Base-by-base conservation (phyloP, 208 protist genomes). In the Wallacemonas sp. region DNA sequence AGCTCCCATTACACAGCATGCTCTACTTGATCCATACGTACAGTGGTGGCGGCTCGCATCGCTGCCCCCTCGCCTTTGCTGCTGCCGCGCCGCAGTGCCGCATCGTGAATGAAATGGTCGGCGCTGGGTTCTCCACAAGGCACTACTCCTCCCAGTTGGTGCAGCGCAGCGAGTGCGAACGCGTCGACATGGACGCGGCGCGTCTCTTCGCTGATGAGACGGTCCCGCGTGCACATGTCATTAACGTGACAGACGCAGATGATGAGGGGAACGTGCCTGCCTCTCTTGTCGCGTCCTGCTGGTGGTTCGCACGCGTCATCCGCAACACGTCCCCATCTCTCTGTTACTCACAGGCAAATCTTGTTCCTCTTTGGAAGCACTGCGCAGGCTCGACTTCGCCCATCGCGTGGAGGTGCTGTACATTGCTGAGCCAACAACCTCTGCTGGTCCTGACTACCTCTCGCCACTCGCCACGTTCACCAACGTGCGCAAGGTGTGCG, bases 31-130 rank as follows among this genome's bases (percentile, higher is more conserved):
- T 58, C 52, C 16, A 14, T 1, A 24, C 29, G 5, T 58, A 30
- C 32, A 58, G 30, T 39, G 52, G 52, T n/a, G n/a, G n/a, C 4
- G 19, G 8, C 6, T 19, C 52, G 14, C 52, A 41, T 17, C 3
- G 12, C 9, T 41, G 30, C 14, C 52, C 52, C 3, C n/a, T 27
- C 5, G 52, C 52, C 11, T 58, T 58, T 38, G 32, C 52, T n/a
- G 26, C 30, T 14, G 52, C 52, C n/a, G 30, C 52, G 14, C 52
- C 29, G 38, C 52, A 34, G 52, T 58, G 52, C 52, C 52, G 52
- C 30, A 33, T 58, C 30, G 30, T 39, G 12, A 34, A 14, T 3
- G 52, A 58, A n/a, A 6, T 58, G 29, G n/a, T 58, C 17, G 52
- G 32, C 8, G 52, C 29, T 8, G 52, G 52, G 17, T 58, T 58